These are phyloP conservation scores for Trametes maxima DNA, from an alignment of 768 basidiomycete genomes.

Conservation along the genomic window DNA sequence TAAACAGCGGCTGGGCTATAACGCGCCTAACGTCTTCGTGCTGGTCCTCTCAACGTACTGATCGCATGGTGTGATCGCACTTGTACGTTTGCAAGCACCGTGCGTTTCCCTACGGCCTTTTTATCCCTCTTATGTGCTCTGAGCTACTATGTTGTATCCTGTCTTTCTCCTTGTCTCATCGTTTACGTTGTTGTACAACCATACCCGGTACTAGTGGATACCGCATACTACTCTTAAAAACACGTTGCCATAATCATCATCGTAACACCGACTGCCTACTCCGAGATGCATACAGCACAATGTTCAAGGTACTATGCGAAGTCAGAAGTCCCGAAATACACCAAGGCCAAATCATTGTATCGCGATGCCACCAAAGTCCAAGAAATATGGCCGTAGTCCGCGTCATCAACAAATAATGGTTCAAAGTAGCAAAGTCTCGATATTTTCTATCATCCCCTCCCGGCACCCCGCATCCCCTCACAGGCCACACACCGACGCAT, in stretches of 20 bases:
- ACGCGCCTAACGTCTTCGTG: conserved; percentile 78
- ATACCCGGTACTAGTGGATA: background rate
- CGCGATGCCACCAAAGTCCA: background rate
- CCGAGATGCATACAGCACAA: background rate
- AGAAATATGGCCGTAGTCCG: background rate
- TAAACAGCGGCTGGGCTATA: conserved; percentile 65
- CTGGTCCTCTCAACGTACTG: conserved; percentile 39
- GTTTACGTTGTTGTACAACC: background rate
- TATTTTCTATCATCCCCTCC: background rate
- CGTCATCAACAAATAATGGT: background rate
- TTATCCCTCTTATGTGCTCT: background rate
- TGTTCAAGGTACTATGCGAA: background rate
- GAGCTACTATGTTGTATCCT: background rate
- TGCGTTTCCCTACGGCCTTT: background rate
- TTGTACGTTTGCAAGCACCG: background rate
- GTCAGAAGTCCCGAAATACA: background rate
- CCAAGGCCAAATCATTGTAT: too few relatives aligned
- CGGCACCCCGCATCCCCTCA: background rate
- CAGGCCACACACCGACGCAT: background rate
- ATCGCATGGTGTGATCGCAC: background rate
- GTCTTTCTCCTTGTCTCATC: background rate
- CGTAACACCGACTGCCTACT: background rate
- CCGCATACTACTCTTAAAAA: background rate
- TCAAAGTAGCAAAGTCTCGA: background rate
- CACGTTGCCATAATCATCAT: too few relatives aligned